A percentile compares a stretch with the other conserved stretches of the same genome.
Evolutionary conservation across 192 early-diverging fungal species (phyloP).

Genomic region (Linnemannia exigua): DNA sequence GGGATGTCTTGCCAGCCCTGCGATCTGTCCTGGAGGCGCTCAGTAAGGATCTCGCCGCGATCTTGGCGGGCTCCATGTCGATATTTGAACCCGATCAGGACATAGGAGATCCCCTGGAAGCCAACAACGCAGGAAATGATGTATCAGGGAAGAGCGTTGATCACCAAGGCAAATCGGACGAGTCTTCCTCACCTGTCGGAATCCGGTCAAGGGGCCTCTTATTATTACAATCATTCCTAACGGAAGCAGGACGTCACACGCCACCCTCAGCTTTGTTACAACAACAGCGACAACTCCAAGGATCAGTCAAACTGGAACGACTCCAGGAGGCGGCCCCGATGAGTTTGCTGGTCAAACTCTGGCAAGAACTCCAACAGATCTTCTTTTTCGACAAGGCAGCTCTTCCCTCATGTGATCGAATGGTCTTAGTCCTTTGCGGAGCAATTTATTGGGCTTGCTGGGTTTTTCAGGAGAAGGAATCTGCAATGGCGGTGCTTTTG

Average conservation of each 20-base stretch:
- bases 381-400: background rate
- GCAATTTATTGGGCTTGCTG: constrained; percentile 43
- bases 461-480: constrained; percentile 21
- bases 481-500: constrained; percentile 13
- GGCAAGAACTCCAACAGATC: constrained; percentile 19
- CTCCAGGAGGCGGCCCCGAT: constrained; percentile 1
- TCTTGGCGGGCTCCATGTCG: background rate
- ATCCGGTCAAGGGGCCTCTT: constrained; percentile 18
- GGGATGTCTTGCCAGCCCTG: constrained; percentile 14
- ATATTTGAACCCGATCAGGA: background rate
- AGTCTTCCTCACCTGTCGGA: constrained; percentile 6
- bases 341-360: constrained; percentile 24
- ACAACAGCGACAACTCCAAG: background rate
- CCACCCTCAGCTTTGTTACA: background rate
- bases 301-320: background rate
- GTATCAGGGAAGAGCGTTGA: background rate
- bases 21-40: constrained; percentile 14
- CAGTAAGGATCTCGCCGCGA: background rate
- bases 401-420: constrained; percentile 3
- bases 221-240: constrained; percentile 23
- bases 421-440: constrained; percentile 14
- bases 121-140: background rate
- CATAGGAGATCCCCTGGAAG: background rate
- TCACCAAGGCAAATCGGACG: background rate
- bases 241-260: constrained; percentile 18